These are phyloP conservation scores for Hypoxylon lienhwacheense DNA, from an alignment of 495 filamentous ascomycete species.

Conservation along the genomic window DNA sequence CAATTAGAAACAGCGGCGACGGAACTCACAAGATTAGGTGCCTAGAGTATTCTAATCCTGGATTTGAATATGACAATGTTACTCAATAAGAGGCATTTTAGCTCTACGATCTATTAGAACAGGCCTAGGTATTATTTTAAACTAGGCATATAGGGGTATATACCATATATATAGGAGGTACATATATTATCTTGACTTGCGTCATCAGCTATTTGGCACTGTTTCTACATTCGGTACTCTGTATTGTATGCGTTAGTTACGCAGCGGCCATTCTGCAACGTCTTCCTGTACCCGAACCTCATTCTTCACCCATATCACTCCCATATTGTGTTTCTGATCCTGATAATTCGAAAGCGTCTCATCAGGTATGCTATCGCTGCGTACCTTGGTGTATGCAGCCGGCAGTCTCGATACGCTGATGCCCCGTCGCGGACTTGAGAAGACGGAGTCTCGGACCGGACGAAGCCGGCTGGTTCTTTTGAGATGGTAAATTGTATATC, in stretches of 20 bases:
- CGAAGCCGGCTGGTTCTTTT: slow-evolving; percentile 5
- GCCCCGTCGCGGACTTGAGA: slow-evolving; percentile 9
- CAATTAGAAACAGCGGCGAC: too few species aligned
- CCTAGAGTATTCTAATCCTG: too few species aligned
- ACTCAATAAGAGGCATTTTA: too few species aligned
- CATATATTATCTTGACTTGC: slow-evolving; percentile 12
- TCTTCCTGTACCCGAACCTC: slow-evolving; percentile 34
- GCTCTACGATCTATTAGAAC: too few species aligned
- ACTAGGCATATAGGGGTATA: too few species aligned
- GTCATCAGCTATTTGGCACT: slow-evolving; percentile 1
- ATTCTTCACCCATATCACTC: slow-evolving; percentile 39
- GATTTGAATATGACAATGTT: too few species aligned
- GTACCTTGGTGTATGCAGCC: slow-evolving; percentile 11
- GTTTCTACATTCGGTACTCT: slow-evolving; percentile 16
- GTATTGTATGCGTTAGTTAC: slow-evolving; percentile 7
- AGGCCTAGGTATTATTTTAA: too few species aligned
- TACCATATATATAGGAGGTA: too few species aligned
- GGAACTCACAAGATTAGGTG: too few species aligned
- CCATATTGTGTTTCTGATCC: slow-evolving; percentile 27
- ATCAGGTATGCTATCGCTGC: slow-evolving; percentile 41
- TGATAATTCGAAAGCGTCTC: slow-evolving; percentile 40
- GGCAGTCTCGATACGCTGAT: slow-evolving; percentile 22
- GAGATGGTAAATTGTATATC: slow-evolving; percentile 36
- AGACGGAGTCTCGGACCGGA: slow-evolving; percentile 13
- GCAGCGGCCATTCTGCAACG: slow-evolving; percentile 35